Percentiles rank a stretch among this genome's conserved stretches.
These are phyloP conservation scores for Fusarium sp. DNA, from an alignment of 2,329 filamentous ascomycete genomes.

Conservation along the genomic window DNA sequence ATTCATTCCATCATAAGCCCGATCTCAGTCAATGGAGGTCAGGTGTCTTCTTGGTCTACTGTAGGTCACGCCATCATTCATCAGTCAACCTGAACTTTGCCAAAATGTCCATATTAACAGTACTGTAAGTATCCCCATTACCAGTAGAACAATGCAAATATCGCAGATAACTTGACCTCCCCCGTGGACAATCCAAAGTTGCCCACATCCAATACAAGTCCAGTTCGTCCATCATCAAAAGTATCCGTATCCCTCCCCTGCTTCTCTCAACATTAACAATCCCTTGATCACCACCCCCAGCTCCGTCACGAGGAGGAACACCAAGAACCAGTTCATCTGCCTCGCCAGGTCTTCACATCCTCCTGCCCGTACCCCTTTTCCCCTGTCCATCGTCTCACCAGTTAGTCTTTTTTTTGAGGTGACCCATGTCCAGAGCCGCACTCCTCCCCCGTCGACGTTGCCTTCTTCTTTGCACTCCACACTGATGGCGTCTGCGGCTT, in stretches of 20 bases:
- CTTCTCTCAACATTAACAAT: slow-evolving; percentile 5
- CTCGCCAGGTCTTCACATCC: background rate
- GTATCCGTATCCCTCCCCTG: slow-evolving; percentile 6
- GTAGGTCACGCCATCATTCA: background rate
- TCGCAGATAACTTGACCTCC: background rate
- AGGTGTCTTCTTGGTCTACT: background rate
- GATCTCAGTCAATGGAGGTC: background rate
- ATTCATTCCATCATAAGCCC: background rate
- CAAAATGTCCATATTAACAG: background rate
- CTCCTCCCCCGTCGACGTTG: background rate
- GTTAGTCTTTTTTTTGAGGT: slow-evolving; percentile 21
- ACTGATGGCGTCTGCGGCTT: slow-evolving; percentile 35
- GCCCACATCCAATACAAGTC: slow-evolving; percentile 31
- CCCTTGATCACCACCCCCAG: background rate
- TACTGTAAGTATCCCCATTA: background rate
- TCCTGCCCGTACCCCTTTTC: background rate
- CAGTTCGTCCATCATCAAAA: background rate
- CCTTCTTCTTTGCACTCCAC: slow-evolving; percentile 37
- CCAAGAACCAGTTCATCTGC: background rate
- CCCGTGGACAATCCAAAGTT: slow-evolving; percentile 30
- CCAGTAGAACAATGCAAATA: slow-evolving; percentile 11
- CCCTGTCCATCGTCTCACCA: background rate
- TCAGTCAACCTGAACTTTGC: background rate
- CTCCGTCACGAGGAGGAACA: slow-evolving; percentile 2
- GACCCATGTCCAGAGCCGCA: slow-evolving; percentile 8